phyloP scores from a whole-genome alignment of 164 flowering plant genomes.

The Umbilicus rupestris region DNA sequence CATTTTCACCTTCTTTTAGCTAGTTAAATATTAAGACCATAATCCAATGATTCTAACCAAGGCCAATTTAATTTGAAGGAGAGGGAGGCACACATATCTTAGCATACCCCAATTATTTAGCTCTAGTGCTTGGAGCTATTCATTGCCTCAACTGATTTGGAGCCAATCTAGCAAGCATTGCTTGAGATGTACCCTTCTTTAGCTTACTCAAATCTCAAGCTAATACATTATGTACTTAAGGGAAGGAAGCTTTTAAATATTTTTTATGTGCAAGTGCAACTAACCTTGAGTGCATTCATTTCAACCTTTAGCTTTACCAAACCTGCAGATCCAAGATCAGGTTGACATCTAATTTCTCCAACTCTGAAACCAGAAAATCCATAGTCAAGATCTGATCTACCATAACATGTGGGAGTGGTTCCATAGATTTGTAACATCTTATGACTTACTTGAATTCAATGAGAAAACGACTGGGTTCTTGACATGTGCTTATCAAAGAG shows the following conservation, averaged over 20 bases:
- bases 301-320: neutral
- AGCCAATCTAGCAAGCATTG: neutral
- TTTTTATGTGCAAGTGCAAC: neutral
- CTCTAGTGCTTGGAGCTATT: neutral
- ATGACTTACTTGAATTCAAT: neutral
- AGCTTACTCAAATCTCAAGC: neutral
- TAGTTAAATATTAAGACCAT: neutral
- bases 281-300: neutral
- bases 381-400: constrained; percentile 2
- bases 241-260: neutral
- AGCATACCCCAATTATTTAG: neutral
- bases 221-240: neutral
- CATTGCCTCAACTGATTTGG: neutral
- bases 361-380: neutral
- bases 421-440: neutral
- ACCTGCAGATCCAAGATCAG: neutral
- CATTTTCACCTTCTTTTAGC: neutral
- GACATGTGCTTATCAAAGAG: neutral
- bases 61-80: neutral
- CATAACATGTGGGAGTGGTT: neutral
- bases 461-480: neutral
- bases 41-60: neutral
- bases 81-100: neutral
- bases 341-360: neutral
- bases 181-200: neutral